These are phyloP conservation scores for Lodderomyces parapsilosis DNA, from an alignment of 1,139 yeast species.

Conservation along the genomic window DNA sequence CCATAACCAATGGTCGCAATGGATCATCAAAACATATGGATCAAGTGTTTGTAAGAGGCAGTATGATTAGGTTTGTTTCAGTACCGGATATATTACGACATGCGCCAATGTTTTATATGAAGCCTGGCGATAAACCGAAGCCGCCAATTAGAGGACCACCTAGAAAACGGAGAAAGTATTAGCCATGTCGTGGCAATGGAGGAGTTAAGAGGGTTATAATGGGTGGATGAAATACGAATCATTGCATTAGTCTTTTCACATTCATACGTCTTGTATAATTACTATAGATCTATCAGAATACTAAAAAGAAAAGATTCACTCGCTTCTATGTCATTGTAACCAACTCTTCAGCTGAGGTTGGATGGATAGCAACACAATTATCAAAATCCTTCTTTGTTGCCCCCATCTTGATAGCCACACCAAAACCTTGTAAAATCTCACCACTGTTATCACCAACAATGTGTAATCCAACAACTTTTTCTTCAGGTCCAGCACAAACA, in stretches of 20 bases:
- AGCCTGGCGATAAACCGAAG: slow-evolving; percentile 62
- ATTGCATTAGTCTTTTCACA: no score
- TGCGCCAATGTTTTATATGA: slow-evolving; percentile 80
- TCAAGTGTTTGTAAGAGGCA: slow-evolving; percentile 88
- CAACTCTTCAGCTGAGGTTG: slow-evolving; percentile 95
- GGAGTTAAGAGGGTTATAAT: no score
- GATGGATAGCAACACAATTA: slow-evolving; percentile 95
- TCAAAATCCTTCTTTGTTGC: slow-evolving; percentile 96
- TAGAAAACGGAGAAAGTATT: slow-evolving; percentile 25
- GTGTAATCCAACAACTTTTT: slow-evolving; percentile 94
- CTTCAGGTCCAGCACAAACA: slow-evolving; percentile 74
- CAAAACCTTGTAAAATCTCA: slow-evolving; percentile 96
- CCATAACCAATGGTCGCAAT: slow-evolving; percentile 63
- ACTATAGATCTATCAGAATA: not conserved
- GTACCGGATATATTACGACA: slow-evolving; percentile 86
- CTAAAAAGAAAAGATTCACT: not conserved
- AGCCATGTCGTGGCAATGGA: no score
- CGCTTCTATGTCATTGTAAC: slow-evolving; percentile 69
- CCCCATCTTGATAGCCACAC: slow-evolving; percentile 96
- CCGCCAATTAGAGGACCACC: slow-evolving; percentile 72
- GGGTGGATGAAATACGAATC: no score
- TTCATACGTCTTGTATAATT: no score
- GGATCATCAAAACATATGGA: slow-evolving; percentile 78
- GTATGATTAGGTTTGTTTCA: slow-evolving; percentile 78
- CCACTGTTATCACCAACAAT: slow-evolving; percentile 86